A percentile compares a stretch with the other conserved stretches of the same genome.
phyloP scores from a whole-genome alignment of 805 yeast genomes.

The Pichia ethanolica region DNA sequence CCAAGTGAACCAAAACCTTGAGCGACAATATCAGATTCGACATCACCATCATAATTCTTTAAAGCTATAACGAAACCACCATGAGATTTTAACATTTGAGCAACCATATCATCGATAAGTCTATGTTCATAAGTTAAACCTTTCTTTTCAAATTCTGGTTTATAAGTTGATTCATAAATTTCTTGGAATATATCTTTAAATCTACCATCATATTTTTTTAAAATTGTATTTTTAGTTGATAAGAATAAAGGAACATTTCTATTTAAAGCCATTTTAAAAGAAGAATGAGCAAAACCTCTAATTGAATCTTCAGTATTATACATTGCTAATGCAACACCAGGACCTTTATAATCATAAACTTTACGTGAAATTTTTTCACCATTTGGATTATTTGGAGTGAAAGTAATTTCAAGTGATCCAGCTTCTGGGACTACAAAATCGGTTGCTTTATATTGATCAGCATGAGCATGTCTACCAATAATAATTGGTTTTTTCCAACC shows the following conservation, averaged over 20 bases:
- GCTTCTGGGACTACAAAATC: constrained; percentile 61
- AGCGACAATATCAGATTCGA: constrained; percentile 78
- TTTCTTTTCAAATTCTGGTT: constrained; percentile 45
- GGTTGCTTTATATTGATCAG: constrained; percentile 79
- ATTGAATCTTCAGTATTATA: constrained; percentile 78
- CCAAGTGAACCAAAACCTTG: constrained; percentile 85
- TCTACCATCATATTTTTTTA: constrained; percentile 76
- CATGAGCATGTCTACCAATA: constrained; percentile 81
- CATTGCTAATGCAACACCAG: constrained; percentile 78
- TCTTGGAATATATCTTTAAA: constrained; percentile 75
- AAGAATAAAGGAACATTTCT: constrained; percentile 58
- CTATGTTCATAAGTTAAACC: constrained; percentile 75
- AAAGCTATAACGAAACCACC: constrained; percentile 78
- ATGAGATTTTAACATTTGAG: constrained; percentile 78
- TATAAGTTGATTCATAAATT: constrained; percentile 52
- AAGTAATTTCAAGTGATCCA: constrained; percentile 60
- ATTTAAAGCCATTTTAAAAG: constrained; percentile 65
- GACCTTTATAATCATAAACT: constrained; percentile 55
- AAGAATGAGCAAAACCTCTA: constrained; percentile 69
- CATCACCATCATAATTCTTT: constrained; percentile 84
- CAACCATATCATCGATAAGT: constrained; percentile 82
- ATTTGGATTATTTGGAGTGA: constrained; percentile 51
- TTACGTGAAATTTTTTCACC: constrained; percentile 38
- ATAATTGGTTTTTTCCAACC: constrained; percentile 79
- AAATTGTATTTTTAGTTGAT: constrained; percentile 74